Percentiles rank a stretch among this genome's conserved stretches.
Conservation (phyloP, 2,329 filamentous ascomycete species). For the Byssoonygena ceratinophila region DNA sequence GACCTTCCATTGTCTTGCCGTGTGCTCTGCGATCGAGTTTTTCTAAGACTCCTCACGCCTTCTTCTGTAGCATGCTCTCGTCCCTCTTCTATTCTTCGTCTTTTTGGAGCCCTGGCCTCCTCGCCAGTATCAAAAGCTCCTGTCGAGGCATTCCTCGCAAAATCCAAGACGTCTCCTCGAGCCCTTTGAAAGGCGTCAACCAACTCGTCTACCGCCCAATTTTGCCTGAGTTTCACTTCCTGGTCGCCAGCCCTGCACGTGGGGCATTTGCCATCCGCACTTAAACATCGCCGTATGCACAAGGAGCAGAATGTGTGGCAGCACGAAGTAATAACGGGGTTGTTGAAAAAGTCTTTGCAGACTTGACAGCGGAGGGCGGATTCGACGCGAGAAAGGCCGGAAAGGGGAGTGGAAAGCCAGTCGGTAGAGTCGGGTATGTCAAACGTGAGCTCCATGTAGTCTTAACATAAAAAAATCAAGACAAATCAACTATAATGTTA, state of each 20-base stretch:
- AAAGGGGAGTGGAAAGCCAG: slow-evolving; percentile 40
- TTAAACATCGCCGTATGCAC: slow-evolving; percentile 80
- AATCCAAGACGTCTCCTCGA: slow-evolving; percentile 50
- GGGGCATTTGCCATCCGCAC: slow-evolving; percentile 76
- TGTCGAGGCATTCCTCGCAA: slow-evolving; percentile 49
- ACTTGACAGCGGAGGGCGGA: slow-evolving; percentile 85
- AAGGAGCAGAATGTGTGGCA: slow-evolving; percentile 93
- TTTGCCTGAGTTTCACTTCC: slow-evolving; percentile 71
- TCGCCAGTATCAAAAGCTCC: slow-evolving; percentile 37
- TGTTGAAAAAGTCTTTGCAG: slow-evolving; percentile 94
- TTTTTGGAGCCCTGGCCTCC: slow-evolving; percentile 26
- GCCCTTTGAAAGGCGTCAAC: slow-evolving; percentile 65
- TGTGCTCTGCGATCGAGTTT: slow-evolving; percentile 29
- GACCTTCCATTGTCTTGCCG: slow-evolving; percentile 12
- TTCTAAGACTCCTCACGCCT: slow-evolving; percentile 14
- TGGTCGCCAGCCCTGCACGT: slow-evolving; percentile 70
- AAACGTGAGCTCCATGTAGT: slow-evolving; percentile 29
- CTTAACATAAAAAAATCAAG: not conserved
- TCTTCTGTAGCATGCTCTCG: slow-evolving; percentile 22
- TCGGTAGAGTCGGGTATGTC: slow-evolving; percentile 39
- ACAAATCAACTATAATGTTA: too few relatives aligned
- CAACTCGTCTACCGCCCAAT: slow-evolving; percentile 74
- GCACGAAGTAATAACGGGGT: slow-evolving; percentile 90
- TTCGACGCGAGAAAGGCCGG: slow-evolving; percentile 50
- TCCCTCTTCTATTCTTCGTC: slow-evolving; percentile 25